Conservation (phyloP, 1,139 yeast genomes). For the Debaryomyces subglobosus region DNA sequence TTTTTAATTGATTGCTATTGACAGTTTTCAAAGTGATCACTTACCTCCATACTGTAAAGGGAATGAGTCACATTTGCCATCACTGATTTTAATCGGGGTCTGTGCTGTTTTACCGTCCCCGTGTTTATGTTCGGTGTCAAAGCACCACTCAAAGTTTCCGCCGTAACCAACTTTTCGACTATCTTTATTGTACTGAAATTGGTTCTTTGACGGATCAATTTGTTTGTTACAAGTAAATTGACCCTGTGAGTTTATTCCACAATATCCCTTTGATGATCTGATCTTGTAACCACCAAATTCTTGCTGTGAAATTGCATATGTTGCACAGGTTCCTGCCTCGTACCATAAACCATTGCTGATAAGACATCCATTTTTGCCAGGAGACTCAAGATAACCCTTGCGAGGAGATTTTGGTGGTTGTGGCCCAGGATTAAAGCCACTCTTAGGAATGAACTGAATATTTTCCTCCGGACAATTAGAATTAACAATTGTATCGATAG, state of each 20-base stretch:
- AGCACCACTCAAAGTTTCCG: slow-evolving; percentile 66
- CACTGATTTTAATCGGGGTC: slow-evolving; percentile 54
- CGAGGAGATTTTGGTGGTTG: slow-evolving; percentile 39
- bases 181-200: slow-evolving; percentile 53
- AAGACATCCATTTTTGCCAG: slow-evolving; percentile 70
- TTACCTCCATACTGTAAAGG: slow-evolving; percentile 3
- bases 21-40: not conserved
- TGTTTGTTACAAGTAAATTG: slow-evolving; percentile 38
- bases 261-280: slow-evolving; percentile 70
- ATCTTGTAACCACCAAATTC: slow-evolving; percentile 74
- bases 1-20: not conserved
- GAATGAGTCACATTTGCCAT: slow-evolving; percentile 37
- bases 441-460: slow-evolving; percentile 77
- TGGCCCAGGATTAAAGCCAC: slow-evolving; percentile 34
- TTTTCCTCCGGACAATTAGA: slow-evolving; percentile 73
- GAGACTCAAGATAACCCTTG: slow-evolving; percentile 51
- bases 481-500: slow-evolving; percentile 58
- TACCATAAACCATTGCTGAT: slow-evolving; percentile 89
- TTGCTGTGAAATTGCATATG: slow-evolving; percentile 54
- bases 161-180: slow-evolving; percentile 60
- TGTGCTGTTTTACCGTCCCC: slow-evolving; percentile 56
- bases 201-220: slow-evolving; percentile 43
- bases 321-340: slow-evolving; percentile 83
- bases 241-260: slow-evolving; percentile 52
- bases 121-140: slow-evolving; percentile 41